phyloP scores from a whole-genome alignment of 495 filamentous ascomycete species.

The Penicillium fimorum region DNA sequence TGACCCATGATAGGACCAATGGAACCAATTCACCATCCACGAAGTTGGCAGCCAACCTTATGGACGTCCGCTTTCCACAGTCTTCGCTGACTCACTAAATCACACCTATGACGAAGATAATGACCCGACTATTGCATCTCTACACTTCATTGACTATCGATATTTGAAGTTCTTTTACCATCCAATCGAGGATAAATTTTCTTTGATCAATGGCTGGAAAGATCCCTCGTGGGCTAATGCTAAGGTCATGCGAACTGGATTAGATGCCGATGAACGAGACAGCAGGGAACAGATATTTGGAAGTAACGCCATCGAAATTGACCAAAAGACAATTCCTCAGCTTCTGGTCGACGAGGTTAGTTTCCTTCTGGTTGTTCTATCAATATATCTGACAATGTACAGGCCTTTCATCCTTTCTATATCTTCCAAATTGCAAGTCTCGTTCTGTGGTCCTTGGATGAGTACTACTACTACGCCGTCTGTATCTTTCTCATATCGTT shows the following conservation, averaged over 20 bases:
- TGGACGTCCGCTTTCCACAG: slow-evolving; percentile 77
- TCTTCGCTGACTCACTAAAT: slow-evolving; percentile 68
- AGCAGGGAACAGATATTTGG: slow-evolving; percentile 84
- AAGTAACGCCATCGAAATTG: slow-evolving; percentile 82
- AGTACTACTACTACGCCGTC: slow-evolving; percentile 96
- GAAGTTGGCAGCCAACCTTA: slow-evolving; percentile 65
- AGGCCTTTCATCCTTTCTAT: slow-evolving; percentile 97
- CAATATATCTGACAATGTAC: slow-evolving; percentile 18
- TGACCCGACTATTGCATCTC: slow-evolving; percentile 70
- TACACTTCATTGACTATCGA: slow-evolving; percentile 82
- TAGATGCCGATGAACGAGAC: slow-evolving; percentile 87
- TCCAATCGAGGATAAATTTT: slow-evolving; percentile 81
- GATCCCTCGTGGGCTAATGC: slow-evolving; percentile 85
- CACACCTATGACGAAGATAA: slow-evolving; percentile 72
- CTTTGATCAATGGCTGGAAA: slow-evolving; percentile 85
- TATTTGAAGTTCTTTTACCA: slow-evolving; percentile 94
- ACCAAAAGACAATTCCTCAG: slow-evolving; percentile 78
- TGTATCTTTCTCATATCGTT: slow-evolving; percentile 96
- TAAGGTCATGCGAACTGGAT: slow-evolving; percentile 70
- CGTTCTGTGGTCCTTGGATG: slow-evolving; percentile 88
- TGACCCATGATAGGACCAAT: slow-evolving; percentile 67
- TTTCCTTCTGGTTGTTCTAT: slow-evolving; percentile 8
- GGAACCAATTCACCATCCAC: slow-evolving; percentile 82
- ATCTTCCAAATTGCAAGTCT: slow-evolving; percentile 97
- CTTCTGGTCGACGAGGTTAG: slow-evolving; percentile 86